Evolutionary conservation across 768 basidiomycete species (phyloP), one percentile per base, ranked within the genome.

Genomic region (Naematelia aurantialba): DNA sequence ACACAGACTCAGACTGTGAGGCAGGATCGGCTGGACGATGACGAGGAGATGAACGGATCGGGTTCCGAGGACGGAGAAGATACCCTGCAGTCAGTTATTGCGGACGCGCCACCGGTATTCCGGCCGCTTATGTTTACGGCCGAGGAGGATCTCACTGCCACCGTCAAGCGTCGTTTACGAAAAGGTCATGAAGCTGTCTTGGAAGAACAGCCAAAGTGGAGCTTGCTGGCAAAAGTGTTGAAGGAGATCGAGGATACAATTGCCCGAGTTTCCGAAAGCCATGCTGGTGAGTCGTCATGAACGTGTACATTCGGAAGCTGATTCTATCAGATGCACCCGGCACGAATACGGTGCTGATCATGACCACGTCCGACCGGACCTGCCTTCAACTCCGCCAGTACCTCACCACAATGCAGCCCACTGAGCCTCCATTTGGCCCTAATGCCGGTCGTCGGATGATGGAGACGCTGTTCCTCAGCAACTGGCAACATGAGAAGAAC

Each of bases 121-220:
- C 52, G 65, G 29, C 68, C 69, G 12, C 47, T 70, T 1, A 34
- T 52, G 44, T 64, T 70, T 13, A 58, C 53, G 8, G 14, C 65
- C 10, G 65, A 66, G 46, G 66, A 67, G n/a, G 55, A 70, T 44
- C 47, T 73, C 31, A 50, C 58, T 4, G 45, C 46, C 22, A 60
- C 56, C 11, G 69, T 74, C 34, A 78, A 81, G 30, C 70, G 75
- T 22, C 89, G 90, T 87, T 72, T 91, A 21, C 89, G 91, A 0
- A 80, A 83, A 10, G 86, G 85, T 0, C 85, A 93, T 75, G 85
- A 90, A 46, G 89, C 91, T 0, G 84, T 92, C 0, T 80, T 97
- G 22, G 96, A 98, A 77, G 96, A 98, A 70, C 82, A 89, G 45
- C 93, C 93, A 0, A 99, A 99, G 74, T 98, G 96, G 94, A 82